Evolutionary conservation across 768 basidiomycete genomes (phyloP), one percentile per base, ranked within the genome.

Genomic region (Daedaleopsis sinensis): DNA sequence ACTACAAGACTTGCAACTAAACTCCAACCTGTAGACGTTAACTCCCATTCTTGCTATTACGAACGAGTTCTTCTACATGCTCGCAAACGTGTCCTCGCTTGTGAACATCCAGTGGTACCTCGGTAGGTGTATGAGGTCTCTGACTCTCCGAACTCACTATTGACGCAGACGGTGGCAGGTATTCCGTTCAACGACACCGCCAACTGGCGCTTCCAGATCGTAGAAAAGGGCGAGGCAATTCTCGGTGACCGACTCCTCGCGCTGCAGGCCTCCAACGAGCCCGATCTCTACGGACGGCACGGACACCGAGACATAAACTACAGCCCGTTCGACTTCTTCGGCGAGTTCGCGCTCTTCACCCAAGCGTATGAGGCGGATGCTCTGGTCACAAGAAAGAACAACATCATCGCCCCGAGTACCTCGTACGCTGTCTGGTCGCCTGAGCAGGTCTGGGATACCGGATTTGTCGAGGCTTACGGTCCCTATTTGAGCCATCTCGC

Each of bases 201-300:
- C 46, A 74, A 85, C 70, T 83, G 80, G 77, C 76, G 80, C 5
- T 70, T 86, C 27, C 70, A 71, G 21, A 84, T 89, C 27, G 87
- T 84, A 7, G 80, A 84, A 67, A 73, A 80, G 43, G 84, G 84
- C 10, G 81, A 90, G 69, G 62, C 72, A 18, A 86, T 91, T 58
- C 77, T 94, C 2, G 91, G 91, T 3, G 75, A 82, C 51, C 78
- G 83, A 59, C 75, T 93, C 16, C 72, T 88, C 24, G 91, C 87
- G 0, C 71, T 90, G 16, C 87, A 90, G 70, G 82, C 84, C 1
- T 88, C 86, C 1, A 91, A 93, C 71, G 91, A 93, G 73, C 91
- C 90, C n/a, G 91, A 94, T 77, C 81, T 91, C 65, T 93, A 88
- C 63, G 73, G 77, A 57, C 39, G 48, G 47, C 78, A 79, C 63